Conservation (phyloP, 371 early-diverging fungal genomes). For the Mucor plumbeus region DNA sequence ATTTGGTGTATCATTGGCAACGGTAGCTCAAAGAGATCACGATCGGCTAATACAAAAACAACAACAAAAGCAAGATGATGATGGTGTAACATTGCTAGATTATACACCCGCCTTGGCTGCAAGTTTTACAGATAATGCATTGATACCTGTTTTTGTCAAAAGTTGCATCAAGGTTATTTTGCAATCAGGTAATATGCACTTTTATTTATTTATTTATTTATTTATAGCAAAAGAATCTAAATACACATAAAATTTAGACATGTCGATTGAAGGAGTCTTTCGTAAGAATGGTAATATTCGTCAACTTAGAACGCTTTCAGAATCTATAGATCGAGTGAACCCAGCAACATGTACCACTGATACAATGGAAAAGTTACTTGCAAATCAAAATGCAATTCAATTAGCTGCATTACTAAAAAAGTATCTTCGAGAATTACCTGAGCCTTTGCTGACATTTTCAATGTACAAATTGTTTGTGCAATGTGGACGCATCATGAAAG, state of each 20-base stretch:
- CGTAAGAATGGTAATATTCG: slow-evolving; percentile 97
- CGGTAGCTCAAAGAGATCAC: slow-evolving; percentile 55
- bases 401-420: slow-evolving; percentile 93
- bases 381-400: slow-evolving; percentile 84
- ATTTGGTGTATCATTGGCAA: slow-evolving; percentile 43
- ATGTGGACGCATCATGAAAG: slow-evolving; percentile 54
- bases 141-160: slow-evolving; percentile 86
- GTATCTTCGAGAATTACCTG: slow-evolving; percentile 94
- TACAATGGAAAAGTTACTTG: slow-evolving; percentile 26
- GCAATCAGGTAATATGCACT: slow-evolving; percentile 66
- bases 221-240: not conserved
- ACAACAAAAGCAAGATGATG: not conserved
- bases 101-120: slow-evolving; percentile 62
- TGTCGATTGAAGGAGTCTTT: slow-evolving; percentile 94
- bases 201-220: not conserved
- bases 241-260: slow-evolving; percentile 52
- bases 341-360: not conserved
- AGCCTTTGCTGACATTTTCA: slow-evolving; percentile 90
- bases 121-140: slow-evolving; percentile 45
- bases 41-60: slow-evolving; percentile 58
- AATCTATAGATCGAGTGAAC: slow-evolving; percentile 46
- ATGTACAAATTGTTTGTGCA: slow-evolving; percentile 81
- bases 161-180: slow-evolving; percentile 74
- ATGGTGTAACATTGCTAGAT: slow-evolving; percentile 15
- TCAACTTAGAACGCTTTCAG: slow-evolving; percentile 77